These are phyloP conservation scores for Lactuca sativa DNA, from an alignment of 129 eudicot species.

Conservation along the genomic window DNA sequence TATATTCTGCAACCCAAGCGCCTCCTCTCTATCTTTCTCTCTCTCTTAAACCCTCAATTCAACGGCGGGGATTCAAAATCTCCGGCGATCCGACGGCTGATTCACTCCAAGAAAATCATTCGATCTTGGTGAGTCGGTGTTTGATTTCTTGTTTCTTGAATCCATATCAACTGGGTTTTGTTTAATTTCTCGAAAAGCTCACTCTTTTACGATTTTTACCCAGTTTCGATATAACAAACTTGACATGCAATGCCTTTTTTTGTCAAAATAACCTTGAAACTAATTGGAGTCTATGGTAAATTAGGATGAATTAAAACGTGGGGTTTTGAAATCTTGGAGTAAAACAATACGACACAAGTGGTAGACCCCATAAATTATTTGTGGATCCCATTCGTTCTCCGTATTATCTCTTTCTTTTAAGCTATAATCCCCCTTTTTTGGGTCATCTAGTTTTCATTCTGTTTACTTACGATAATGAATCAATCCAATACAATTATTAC, in stretches of 20 bases:
- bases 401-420: slow-evolving; percentile 38
- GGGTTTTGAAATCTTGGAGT: slow-evolving; percentile 29
- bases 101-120: slow-evolving; percentile 23
- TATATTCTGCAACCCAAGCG: slow-evolving; percentile 44
- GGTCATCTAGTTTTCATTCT: slow-evolving; percentile 10
- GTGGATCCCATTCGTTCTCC: slow-evolving; percentile 54
- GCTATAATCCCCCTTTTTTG: slow-evolving; percentile 7
- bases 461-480: slow-evolving; percentile 16
- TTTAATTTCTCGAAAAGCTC: slow-evolving; percentile 18
- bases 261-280: slow-evolving; percentile 1
- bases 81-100: slow-evolving; percentile 23
- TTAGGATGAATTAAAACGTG: slow-evolving; percentile 21
- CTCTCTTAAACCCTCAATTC: slow-evolving; percentile 40
- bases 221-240: not conserved
- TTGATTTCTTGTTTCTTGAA: slow-evolving; percentile 25
- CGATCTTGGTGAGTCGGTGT: slow-evolving; percentile 39
- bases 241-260: not conserved
- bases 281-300: not conserved
- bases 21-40: slow-evolving; percentile 22
- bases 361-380: slow-evolving; percentile 49
- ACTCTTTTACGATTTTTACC: slow-evolving; percentile 1
- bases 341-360: slow-evolving; percentile 10
- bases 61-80: slow-evolving; percentile 28
- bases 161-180: slow-evolving; percentile 21
- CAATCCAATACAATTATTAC: not conserved